phyloP scores from a whole-genome alignment of 2,329 filamentous ascomycete species.

The Endoconidiophora polonica region DNA sequence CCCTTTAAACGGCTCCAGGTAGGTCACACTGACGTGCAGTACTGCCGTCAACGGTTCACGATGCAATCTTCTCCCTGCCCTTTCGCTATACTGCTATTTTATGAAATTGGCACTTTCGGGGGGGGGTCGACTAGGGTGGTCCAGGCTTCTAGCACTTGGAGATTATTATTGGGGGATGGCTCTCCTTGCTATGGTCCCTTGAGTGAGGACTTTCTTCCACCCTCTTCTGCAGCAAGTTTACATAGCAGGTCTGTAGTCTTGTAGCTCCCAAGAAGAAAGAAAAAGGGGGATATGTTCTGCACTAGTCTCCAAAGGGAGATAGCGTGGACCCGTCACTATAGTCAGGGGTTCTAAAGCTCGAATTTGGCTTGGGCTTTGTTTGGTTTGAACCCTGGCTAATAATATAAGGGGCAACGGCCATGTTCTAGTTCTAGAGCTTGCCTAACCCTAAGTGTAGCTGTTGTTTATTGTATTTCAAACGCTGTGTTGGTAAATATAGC shows the following conservation, averaged over 20 bases:
- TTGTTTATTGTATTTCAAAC: not conserved
- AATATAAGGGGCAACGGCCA: slow-evolving; percentile 4
- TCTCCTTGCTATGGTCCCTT: too few species aligned
- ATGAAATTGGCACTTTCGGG: slow-evolving; percentile 11
- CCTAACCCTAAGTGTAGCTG: not conserved
- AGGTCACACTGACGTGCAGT: too few species aligned
- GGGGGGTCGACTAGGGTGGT: slow-evolving; percentile 1
- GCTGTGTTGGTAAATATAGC: not conserved
- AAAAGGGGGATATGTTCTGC: slow-evolving; percentile 5
- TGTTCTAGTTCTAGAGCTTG: not conserved
- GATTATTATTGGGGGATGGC: too few species aligned
- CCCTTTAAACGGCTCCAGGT: too few species aligned
- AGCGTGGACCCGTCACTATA: slow-evolving; percentile 5
- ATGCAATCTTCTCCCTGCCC: too few species aligned
- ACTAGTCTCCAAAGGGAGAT: slow-evolving; percentile 6
- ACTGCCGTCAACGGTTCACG: too few species aligned
- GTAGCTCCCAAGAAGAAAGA: not conserved
- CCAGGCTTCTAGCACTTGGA: slow-evolving; percentile 5
- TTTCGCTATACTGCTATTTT: not conserved
- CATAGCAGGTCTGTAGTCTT: not conserved
- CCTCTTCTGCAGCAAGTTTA: not conserved
- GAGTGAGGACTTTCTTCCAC: not conserved
- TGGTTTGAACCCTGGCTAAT: slow-evolving; percentile 7
- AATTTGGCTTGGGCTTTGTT: slow-evolving; percentile 3
- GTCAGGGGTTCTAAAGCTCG: slow-evolving; percentile 4